A percentile compares a stretch with the other conserved stretches of the same genome.
Conservation (phyloP, 345 rosid species). For the Draba incana region DNA sequence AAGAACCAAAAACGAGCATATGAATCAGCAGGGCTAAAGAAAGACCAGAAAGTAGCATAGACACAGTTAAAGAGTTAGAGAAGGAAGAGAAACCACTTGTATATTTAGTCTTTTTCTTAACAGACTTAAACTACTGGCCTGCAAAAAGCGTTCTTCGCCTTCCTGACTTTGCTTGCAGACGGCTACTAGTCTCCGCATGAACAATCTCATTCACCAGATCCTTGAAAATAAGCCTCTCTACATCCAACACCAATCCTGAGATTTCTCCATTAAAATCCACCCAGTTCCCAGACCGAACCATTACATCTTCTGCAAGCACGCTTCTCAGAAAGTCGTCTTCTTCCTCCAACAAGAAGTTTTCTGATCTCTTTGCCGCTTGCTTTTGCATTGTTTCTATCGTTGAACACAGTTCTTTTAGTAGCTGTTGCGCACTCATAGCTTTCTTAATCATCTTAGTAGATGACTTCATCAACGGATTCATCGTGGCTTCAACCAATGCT, state of each 20-base stretch:
- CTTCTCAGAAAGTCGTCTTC: conserved; percentile 63
- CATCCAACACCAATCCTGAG: conserved; percentile 67
- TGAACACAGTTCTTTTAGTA: conserved; percentile 71
- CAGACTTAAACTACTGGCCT: conserved; percentile 43
- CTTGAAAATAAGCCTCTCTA: conserved; percentile 80
- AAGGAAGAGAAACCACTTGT: conserved; percentile 26
- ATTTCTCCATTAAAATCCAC: conserved; percentile 54
- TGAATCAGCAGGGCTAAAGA: conserved; percentile 23
- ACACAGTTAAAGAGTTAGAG: conserved; percentile 32
- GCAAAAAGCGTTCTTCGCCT: conserved; percentile 65
- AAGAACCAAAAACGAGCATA: conserved; percentile 13
- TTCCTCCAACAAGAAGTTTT: conserved; percentile 46
- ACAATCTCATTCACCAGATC: conserved; percentile 81
- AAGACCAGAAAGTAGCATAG: neutral
- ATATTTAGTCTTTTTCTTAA: conserved; percentile 15
- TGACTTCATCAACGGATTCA: conserved; percentile 57
- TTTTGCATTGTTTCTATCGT: conserved; percentile 64
- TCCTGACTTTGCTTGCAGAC: conserved; percentile 48
- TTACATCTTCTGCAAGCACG: conserved; percentile 70
- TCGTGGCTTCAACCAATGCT: conserved; percentile 43
- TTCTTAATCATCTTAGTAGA: conserved; percentile 55
- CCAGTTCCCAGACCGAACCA: conserved; percentile 68
- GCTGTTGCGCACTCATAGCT: conserved; percentile 71
- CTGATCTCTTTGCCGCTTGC: conserved; percentile 48
- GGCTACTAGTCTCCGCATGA: conserved; percentile 51